Conservation (phyloP, 768 basidiomycete genomes). For the Floccularia luteovirens region DNA sequence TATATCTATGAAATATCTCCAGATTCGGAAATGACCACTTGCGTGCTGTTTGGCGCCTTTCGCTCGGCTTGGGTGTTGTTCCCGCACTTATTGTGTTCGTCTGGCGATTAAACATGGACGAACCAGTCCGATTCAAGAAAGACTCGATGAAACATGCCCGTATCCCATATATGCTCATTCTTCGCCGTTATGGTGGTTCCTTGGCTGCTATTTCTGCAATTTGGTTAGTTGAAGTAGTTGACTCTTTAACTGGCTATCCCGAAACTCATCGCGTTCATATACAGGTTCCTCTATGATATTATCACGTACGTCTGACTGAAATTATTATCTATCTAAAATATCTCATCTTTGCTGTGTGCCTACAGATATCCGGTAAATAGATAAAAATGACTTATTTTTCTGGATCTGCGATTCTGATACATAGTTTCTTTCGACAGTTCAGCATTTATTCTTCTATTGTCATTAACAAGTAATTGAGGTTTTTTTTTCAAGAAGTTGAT, state of each 20-base stretch:
- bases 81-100: slow-evolving; percentile 78
- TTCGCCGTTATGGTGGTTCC: slow-evolving; percentile 76
- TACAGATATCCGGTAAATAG: background rate
- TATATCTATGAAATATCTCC: slow-evolving; percentile 1
- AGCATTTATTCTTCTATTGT: slow-evolving; percentile 78
- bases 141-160: slow-evolving; percentile 71
- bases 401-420: background rate
- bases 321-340: background rate
- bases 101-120: slow-evolving; percentile 83
- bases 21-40: slow-evolving; percentile 78
- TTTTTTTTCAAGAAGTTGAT: background rate
- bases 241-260: background rate
- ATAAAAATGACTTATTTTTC: no score
- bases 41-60: slow-evolving; percentile 80
- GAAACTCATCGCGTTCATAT: background rate
- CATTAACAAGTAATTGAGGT: slow-evolving; percentile 41
- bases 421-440: slow-evolving; percentile 36
- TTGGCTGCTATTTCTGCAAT: slow-evolving; percentile 67
- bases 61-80: slow-evolving; percentile 76
- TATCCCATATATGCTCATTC: slow-evolving; percentile 71
- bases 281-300: slow-evolving; percentile 73
- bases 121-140: slow-evolving; percentile 66
- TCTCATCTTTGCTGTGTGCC: background rate
- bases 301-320: slow-evolving; percentile 45
- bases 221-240: slow-evolving; percentile 40